Evolutionary conservation across 2,329 filamentous ascomycete genomes (phyloP).

Genomic region (Fusarium sp.): DNA sequence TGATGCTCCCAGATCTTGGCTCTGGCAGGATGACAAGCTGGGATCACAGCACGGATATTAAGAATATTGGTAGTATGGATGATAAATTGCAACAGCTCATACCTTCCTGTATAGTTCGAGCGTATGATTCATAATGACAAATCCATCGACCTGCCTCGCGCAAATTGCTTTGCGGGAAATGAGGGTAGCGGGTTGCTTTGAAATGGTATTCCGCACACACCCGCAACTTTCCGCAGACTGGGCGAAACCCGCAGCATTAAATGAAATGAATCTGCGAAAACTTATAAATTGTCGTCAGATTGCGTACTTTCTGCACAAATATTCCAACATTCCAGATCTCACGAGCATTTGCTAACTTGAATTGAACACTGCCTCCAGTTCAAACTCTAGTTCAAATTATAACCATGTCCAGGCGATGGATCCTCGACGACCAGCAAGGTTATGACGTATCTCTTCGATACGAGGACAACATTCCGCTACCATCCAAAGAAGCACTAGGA

Average conservation of each 20-base stretch:
- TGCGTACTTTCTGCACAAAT: accelerated
- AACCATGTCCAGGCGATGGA: conserved; percentile 42
- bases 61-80: too few relatives aligned
- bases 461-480: conserved; percentile 42
- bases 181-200: conserved; percentile 1
- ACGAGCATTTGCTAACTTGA: not conserved
- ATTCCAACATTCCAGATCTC: accelerated
- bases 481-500: conserved; percentile 56
- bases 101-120: too few relatives aligned
- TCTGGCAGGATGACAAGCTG: too few relatives aligned
- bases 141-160: not conserved
- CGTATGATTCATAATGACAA: too few relatives aligned
- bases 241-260: not conserved
- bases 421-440: conserved; percentile 49
- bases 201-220: not conserved
- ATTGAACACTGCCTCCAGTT: too few relatives aligned
- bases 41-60: too few relatives aligned
- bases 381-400: not conserved
- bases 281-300: not conserved
- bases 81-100: too few relatives aligned
- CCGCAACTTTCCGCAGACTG: conserved; percentile 3
- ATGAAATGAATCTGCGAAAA: not conserved
- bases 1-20: too few relatives aligned
- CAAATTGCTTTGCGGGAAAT: not conserved
- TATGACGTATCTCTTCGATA: conserved; percentile 54